These are phyloP conservation scores for Fusarium mexicanum DNA, from an alignment of 2,329 filamentous ascomycete species.

Conservation along the genomic window DNA sequence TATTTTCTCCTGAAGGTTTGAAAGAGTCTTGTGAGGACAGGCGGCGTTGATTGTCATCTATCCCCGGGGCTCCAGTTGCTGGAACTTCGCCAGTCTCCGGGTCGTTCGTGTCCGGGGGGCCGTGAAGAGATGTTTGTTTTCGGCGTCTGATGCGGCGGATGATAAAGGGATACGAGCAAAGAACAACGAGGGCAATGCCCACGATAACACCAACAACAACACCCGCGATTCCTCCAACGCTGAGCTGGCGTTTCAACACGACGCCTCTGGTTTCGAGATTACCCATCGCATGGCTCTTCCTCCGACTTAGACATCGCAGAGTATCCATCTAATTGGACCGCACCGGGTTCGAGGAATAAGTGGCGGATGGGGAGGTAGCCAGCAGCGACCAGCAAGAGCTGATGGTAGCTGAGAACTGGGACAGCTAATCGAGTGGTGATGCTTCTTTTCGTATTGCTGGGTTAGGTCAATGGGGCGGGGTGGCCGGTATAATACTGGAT, in stretches of 20 bases:
- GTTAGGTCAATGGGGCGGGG: conserved; percentile 32
- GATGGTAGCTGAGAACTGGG: conserved; percentile 25
- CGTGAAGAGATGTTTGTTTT: conserved; percentile 38
- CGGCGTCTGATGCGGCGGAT: conserved; percentile 45
- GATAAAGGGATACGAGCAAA: conserved; percentile 54
- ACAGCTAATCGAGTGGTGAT: conserved; percentile 15
- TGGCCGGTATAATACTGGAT: conserved; percentile 24
- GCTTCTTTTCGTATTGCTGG: conserved; percentile 21
- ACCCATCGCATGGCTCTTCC: conserved; percentile 38
- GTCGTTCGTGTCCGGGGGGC: conserved; percentile 37
- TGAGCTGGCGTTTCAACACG: conserved; percentile 44
- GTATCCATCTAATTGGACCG: conserved; percentile 35
- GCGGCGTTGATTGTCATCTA: conserved; percentile 42
- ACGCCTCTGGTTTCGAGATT: conserved; percentile 31
- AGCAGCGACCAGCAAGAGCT: conserved; percentile 38
- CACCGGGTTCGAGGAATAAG: conserved; percentile 16
- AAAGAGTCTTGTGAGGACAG: conserved; percentile 52
- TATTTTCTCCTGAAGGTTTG: conserved; percentile 44
- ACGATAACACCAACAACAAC: conserved; percentile 50
- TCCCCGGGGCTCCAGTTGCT: conserved; percentile 13
- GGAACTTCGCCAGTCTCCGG: conserved; percentile 44
- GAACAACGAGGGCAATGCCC: conserved; percentile 45
- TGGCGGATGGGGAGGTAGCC: conserved; percentile 17
- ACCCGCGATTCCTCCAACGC: conserved; percentile 51
- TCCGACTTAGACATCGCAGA: conserved; percentile 32